A percentile compares a stretch with the other conserved stretches of the same genome.
Conservation (phyloP, 2,329 filamentous ascomycete species). For the Blumeria graminis region DNA sequence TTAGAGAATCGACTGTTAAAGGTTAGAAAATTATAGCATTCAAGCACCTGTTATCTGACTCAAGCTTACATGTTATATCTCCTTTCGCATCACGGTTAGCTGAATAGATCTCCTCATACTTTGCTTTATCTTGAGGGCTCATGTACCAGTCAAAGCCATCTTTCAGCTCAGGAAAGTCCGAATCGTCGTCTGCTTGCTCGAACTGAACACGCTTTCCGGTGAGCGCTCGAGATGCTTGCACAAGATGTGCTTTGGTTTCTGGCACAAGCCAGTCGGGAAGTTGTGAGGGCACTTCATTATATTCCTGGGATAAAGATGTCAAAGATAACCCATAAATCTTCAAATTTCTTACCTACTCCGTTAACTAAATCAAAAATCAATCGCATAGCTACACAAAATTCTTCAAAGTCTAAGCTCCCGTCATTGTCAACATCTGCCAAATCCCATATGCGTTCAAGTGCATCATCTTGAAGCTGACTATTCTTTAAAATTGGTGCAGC, state of each 20-base stretch:
- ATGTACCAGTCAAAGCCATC: constrained; percentile 99
- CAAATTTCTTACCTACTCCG: constrained; percentile 35
- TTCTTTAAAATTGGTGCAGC: constrained; percentile 51
- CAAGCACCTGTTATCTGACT: neutral
- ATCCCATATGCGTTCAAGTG: constrained; percentile 96
- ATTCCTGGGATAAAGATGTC: constrained; percentile 34
- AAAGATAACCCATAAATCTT: constrained; percentile 1
- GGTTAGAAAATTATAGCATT: constrained; percentile 8
- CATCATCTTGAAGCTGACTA: constrained; percentile 46
- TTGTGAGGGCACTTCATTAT: constrained; percentile 59
- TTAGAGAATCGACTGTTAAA: constrained; percentile 43
- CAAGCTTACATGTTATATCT: constrained; percentile 48
- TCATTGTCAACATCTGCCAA: constrained; percentile 92
- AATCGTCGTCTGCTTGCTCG: constrained; percentile 62
- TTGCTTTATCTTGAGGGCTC: constrained; percentile 68
- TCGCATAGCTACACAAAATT: constrained; percentile 98
- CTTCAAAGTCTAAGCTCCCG: constrained; percentile 93
- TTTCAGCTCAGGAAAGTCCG: constrained; percentile 63
- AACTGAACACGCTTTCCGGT: constrained; percentile 61
- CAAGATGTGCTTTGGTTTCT: constrained; percentile 77
- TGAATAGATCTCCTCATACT: constrained; percentile 94
- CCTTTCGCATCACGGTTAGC: constrained; percentile 75
- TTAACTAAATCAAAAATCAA: constrained; percentile 95
- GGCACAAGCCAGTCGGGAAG: constrained; percentile 94
- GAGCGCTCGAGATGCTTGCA: constrained; percentile 60